Conservation (phyloP, 192 early-diverging fungal genomes). For the Umbelopsis sp. region DNA sequence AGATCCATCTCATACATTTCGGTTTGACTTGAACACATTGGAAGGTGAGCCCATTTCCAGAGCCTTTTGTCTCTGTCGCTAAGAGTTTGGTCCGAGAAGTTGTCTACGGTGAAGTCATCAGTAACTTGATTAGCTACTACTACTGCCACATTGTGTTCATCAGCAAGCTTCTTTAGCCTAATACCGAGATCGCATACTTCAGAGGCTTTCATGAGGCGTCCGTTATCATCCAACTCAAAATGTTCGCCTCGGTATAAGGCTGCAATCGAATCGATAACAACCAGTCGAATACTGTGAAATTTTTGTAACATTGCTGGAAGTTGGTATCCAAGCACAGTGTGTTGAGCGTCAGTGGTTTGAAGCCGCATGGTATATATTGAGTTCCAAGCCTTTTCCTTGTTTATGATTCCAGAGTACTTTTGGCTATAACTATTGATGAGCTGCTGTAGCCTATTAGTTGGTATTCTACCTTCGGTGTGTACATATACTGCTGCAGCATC, state of each 20-base stretch:
- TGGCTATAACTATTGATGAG: conserved; percentile 39
- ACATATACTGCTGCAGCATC: conserved; percentile 60
- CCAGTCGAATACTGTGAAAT: conserved; percentile 55
- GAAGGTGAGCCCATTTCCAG: neutral
- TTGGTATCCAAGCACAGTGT: conserved; percentile 74
- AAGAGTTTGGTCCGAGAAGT: conserved; percentile 9
- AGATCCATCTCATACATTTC: neutral
- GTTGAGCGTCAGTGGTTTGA: conserved; percentile 67
- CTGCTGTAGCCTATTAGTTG: conserved; percentile 56
- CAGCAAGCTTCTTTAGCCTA: conserved; percentile 63
- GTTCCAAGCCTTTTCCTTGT: conserved; percentile 8
- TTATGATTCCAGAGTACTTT: conserved; percentile 27
- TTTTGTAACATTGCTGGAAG: conserved; percentile 62
- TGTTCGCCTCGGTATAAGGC: conserved; percentile 69
- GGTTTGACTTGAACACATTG: neutral
- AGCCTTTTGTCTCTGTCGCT: neutral
- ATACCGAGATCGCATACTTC: conserved; percentile 62
- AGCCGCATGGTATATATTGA: conserved; percentile 69
- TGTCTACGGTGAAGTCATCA: conserved; percentile 40
- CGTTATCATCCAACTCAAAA: conserved; percentile 15
- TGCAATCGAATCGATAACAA: conserved; percentile 88
- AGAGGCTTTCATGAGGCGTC: conserved; percentile 41
- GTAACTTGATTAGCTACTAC: conserved; percentile 86
- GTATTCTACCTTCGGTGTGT: conserved; percentile 73
- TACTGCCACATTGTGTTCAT: conserved; percentile 63